phyloP scores from a whole-genome alignment of 2,329 filamentous ascomycete genomes.

The Calonectria pseudoreteaudii region DNA sequence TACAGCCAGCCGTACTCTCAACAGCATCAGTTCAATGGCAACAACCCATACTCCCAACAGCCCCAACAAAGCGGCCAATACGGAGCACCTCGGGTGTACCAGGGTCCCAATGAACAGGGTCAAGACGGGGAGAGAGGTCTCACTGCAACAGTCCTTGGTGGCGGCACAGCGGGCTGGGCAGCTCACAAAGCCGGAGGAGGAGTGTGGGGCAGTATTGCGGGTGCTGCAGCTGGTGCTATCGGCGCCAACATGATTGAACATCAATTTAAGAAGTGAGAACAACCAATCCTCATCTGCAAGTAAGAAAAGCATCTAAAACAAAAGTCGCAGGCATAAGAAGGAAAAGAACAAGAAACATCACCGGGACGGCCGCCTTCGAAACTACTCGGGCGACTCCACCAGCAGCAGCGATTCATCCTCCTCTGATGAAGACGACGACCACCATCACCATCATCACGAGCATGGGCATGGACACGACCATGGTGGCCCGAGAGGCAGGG shows the following conservation, averaged over 20 bases:
- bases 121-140: constrained; percentile 63
- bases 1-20: background rate
- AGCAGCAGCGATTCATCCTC: constrained; percentile 42
- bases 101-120: constrained; percentile 15
- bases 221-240: constrained; percentile 65
- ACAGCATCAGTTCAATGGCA: background rate
- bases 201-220: constrained; percentile 61
- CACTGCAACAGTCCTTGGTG: constrained; percentile 65
- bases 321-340: constrained; percentile 47
- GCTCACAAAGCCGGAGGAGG: constrained; percentile 68
- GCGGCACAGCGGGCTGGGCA: constrained; percentile 64
- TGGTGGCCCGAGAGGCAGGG: background rate
- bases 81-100: constrained; percentile 22
- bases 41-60: constrained; percentile 5
- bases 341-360: constrained; percentile 47
- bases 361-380: constrained; percentile 38
- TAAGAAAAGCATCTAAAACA: background rate
- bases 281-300: background rate
- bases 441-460: background rate
- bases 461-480: background rate
- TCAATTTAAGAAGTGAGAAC: constrained; percentile 48
- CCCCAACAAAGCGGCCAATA: constrained; percentile 31
- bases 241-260: constrained; percentile 65
- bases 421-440: constrained; percentile 35
- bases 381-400: constrained; percentile 34